These are phyloP conservation scores for Alternaria sp. DNA, from an alignment of 2,329 filamentous ascomycete genomes.

Conservation along the genomic window DNA sequence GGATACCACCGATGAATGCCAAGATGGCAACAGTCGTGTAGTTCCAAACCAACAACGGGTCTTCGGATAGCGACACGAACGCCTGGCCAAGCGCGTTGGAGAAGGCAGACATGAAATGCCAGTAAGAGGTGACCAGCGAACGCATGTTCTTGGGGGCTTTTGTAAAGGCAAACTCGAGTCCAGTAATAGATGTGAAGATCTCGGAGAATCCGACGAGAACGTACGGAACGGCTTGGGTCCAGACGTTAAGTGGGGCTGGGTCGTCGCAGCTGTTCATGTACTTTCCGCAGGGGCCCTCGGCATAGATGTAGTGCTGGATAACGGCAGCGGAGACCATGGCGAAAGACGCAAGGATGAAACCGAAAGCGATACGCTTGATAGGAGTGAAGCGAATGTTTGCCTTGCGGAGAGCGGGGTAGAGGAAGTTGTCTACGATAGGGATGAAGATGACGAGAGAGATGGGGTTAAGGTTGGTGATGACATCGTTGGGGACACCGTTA, in stretches of 20 bases:
- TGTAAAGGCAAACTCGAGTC: conserved; percentile 79
- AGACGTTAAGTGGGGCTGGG: conserved; percentile 71
- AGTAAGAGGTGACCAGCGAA: conserved; percentile 74
- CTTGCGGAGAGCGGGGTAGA: conserved; percentile 62
- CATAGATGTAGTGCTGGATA: conserved; percentile 70
- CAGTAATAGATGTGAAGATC: conserved; percentile 67
- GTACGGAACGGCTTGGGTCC: conserved; percentile 61
- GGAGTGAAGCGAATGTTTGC: conserved; percentile 61
- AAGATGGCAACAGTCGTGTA: conserved; percentile 71
- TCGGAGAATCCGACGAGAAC: conserved; percentile 66
- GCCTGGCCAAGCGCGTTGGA: conserved; percentile 76
- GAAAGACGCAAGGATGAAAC: conserved; percentile 59
- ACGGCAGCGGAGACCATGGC: conserved; percentile 62
- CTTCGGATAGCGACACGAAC: conserved; percentile 67
- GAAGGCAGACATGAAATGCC: conserved; percentile 75
- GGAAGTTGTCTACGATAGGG: conserved; percentile 61
- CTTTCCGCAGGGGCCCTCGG: conserved; percentile 67
- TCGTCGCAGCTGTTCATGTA: conserved; percentile 63
- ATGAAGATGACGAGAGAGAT: conserved; percentile 64
- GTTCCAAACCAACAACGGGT: conserved; percentile 77
- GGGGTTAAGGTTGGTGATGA: conserved; percentile 65
- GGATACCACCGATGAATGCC: conserved; percentile 67
- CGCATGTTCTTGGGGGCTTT: conserved; percentile 84
- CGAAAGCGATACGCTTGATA: conserved; percentile 62
- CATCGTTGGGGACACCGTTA: conserved; percentile 64